These are phyloP conservation scores for Candida sanyaensis DNA, from an alignment of 1,139 yeast genomes.

Conservation along the genomic window DNA sequence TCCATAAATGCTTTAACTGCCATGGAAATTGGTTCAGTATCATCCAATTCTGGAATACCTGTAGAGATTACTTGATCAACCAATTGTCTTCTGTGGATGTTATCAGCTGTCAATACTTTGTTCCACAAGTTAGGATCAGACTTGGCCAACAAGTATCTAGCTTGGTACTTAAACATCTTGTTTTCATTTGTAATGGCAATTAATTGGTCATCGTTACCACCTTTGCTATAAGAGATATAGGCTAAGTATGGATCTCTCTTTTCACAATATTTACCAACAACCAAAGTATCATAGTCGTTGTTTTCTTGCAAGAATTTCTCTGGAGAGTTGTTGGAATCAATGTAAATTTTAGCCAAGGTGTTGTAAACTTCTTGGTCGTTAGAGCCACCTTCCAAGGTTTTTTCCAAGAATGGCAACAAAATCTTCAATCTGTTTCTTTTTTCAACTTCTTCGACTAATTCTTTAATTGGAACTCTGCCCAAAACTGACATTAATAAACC, in stretches of 20 bases:
- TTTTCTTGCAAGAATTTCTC: conserved; percentile 95
- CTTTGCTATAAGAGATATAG: conserved; percentile 94
- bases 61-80: conserved; percentile 94
- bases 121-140: conserved; percentile 85
- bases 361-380: conserved; percentile 91
- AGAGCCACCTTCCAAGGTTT: conserved; percentile 83
- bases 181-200: conserved; percentile 93
- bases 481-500: conserved; percentile 79
- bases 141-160: conserved; percentile 85
- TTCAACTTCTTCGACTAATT: conserved; percentile 91
- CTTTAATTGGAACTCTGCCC: conserved; percentile 92
- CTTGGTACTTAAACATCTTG: conserved; percentile 98
- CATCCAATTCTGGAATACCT: conserved; percentile 93
- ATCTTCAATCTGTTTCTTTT: conserved; percentile 92
- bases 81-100: conserved; percentile 84
- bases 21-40: conserved; percentile 93
- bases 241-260: conserved; percentile 98
- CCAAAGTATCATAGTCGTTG: conserved; percentile 81
- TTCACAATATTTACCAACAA: conserved; percentile 98
- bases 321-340: conserved; percentile 96
- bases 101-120: conserved; percentile 71
- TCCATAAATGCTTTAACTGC: conserved; percentile 98
- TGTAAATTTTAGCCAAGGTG: conserved; percentile 95
- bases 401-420: conserved; percentile 89
- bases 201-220: conserved; percentile 86